A percentile compares a stretch with the other conserved stretches of the same genome.
These are phyloP conservation scores for Sordariomycetes sp. DNA, from an alignment of 2,329 filamentous ascomycete genomes.

Conservation along the genomic window DNA sequence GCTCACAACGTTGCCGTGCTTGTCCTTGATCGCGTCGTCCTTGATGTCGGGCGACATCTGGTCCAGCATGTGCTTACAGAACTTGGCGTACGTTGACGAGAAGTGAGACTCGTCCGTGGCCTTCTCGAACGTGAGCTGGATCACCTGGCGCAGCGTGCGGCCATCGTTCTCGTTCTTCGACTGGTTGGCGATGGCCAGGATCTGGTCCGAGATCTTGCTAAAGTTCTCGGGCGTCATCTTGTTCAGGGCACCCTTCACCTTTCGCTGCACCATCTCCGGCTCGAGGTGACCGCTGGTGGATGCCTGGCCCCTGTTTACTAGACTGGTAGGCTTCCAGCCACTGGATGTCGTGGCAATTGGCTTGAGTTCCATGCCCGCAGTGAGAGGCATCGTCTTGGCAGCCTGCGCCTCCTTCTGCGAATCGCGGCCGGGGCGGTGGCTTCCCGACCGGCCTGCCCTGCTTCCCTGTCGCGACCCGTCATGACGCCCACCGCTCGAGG, in stretches of 20 bases:
- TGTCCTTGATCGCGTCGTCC: constrained; percentile 90
- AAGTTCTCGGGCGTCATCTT: constrained; percentile 99
- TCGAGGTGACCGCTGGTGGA: constrained; percentile 53
- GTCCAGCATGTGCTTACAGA: constrained; percentile 94
- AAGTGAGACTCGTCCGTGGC: constrained; percentile 97
- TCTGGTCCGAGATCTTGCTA: constrained; percentile 87
- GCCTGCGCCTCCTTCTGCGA: constrained; percentile 53
- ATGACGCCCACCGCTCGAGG: constrained; percentile 45
- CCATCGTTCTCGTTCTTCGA: constrained; percentile 94
- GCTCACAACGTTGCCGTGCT: constrained; percentile 75
- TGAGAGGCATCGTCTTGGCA: constrained; percentile 86
- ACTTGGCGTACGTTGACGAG: constrained; percentile 98
- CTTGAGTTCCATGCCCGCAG: constrained; percentile 70
- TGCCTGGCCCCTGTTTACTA: constrained; percentile 34
- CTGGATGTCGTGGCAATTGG: constrained; percentile 60
- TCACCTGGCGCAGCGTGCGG: constrained; percentile 90
- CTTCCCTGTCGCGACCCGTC: constrained; percentile 62
- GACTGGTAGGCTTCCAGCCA: constrained; percentile 83
- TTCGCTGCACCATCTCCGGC: constrained; percentile 89
- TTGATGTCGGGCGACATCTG: constrained; percentile 91
- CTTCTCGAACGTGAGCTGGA: constrained; percentile 98
- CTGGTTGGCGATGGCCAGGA: constrained; percentile 83
- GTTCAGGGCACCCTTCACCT: constrained; percentile 97
- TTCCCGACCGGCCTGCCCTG: constrained; percentile 49
- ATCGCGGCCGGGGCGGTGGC: constrained; percentile 49